Base-by-base conservation (phyloP, 768 basidiomycete genomes). In the Cystobasidium ongulense region DNA sequence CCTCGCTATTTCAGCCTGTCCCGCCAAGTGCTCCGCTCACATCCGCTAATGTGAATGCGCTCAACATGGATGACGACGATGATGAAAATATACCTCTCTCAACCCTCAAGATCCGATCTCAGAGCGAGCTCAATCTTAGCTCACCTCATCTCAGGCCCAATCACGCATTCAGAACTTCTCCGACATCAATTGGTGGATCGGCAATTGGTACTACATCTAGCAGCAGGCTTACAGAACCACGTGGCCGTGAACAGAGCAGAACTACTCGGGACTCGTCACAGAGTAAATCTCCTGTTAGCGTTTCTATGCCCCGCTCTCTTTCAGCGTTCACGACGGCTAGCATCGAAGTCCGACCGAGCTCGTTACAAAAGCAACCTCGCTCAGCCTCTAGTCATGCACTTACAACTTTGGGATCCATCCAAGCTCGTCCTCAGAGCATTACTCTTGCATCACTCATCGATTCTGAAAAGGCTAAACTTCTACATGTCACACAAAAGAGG, bases 11-110 rank as follows among this genome's bases (percentile, higher is more conserved):
- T n/a, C 35, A 64, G 41, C 63, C 63, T 36, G 25, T 64, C 7
- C 63, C 63, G 31, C 63, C 27, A 11, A 41, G 5, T 31, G 35
- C 63, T 11, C 7, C 63, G 8, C 57, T 59, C 3, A 59, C 57
- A 17, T 35, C 33, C 4, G 57, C 25, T 11, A 59, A 59, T 59
- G 25, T 59, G 1, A 4, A 27, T 15, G 57, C 17, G 4, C 33
- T 59, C 4, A 59, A 59, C 27, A 35, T 17, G 5, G 57, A 59
- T 1, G 54, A 39, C 17, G 68, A 71, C 54, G 68, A 71, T n/a
- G 68, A 71, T 21, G 68, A 71, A 59, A 31, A 71, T 36, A 52
- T 71, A 7, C 68, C 68, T 33, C 54, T 71, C 1, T 71, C 68
- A 15, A 71, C 68, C 21, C 11, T 71, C 10, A 54, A 35, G 53